Base-by-base conservation (phyloP, 139 green algal genomes). In the Prasinococcaceae sp. region DNA sequence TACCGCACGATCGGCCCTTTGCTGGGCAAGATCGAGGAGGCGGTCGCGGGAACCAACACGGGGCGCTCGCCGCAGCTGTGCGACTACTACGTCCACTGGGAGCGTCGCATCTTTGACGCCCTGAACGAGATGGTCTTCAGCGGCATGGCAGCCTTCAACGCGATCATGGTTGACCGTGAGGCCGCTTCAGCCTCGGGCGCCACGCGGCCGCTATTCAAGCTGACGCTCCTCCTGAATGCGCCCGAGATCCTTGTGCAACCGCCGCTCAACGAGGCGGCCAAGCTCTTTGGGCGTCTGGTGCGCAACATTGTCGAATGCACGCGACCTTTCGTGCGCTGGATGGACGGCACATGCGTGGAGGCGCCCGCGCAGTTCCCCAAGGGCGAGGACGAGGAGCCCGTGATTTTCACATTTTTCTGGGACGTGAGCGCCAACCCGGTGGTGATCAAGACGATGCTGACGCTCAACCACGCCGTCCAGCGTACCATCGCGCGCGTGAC, bases 261-360 rank as follows among this genome's bases (percentile, higher is more conserved):
- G 12, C 74, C 82, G 14, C 54, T 88, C 4, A 74, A 65, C 30
- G 85, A 94, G 49, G 66, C 82, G 8, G 78, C 76, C 60, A 88
- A 84, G 60, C 45, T 77, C 27, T 52, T 90, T 30, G 63, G 58
- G 1, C 64, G 70, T 3, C 55, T 88, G 45, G 62, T 55, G 47
- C 66, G 73, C 49, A 79, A 67, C 47, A 37, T 88, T 50, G 75
- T 81, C 12, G 78, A 90, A 65, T 72, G 62, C 60, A 72, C 64
- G 35, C 79, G 81, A 58, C 47, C 72, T 1, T 93, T 94, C 69
- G 69, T 86, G 50, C 66, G 84, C 20, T 94, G 85, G 84, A 92
- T 90, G 84, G 80, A 92, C 59, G 79, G 80, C 45, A 85, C 81
- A 6, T 94, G 84, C 72, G 40, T 92, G 1, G 82, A 93, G 66